Evolutionary conservation across 345 rosid genomes (phyloP).

Genomic region (Erodium maritimum): DNA sequence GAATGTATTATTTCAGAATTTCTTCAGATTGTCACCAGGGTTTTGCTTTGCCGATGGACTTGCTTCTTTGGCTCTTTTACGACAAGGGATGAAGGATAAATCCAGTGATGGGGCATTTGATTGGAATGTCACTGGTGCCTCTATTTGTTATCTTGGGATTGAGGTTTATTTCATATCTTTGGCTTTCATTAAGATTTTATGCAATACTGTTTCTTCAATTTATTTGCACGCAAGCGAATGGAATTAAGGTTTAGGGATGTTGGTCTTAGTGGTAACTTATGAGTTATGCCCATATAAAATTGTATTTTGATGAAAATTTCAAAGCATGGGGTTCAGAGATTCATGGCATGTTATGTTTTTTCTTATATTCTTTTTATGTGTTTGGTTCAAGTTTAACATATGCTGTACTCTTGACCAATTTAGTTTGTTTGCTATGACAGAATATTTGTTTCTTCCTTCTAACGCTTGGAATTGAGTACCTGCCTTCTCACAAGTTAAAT

Average conservation of each 20-base stretch:
- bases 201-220: not conserved
- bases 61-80: constrained; percentile 89
- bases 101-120: constrained; percentile 58
- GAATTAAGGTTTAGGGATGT: not conserved
- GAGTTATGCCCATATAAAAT: constrained; percentile 1
- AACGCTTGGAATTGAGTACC: constrained; percentile 64
- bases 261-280: constrained; percentile 15
- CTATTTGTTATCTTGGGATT: constrained; percentile 60
- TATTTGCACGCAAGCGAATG: not conserved
- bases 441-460: constrained; percentile 60
- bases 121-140: constrained; percentile 95
- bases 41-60: constrained; percentile 98
- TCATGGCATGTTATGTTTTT: not conserved
- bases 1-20: constrained; percentile 37
- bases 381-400: too few species aligned
- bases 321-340: not conserved
- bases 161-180: constrained; percentile 42
- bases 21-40: constrained; percentile 88
- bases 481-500: constrained; percentile 47
- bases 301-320: not conserved
- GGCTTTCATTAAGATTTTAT: constrained; percentile 1
- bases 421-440: constrained; percentile 30
- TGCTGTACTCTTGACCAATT: not conserved
- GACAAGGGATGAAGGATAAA: constrained; percentile 91
- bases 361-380: not conserved